Percentiles rank a stretch among this genome's conserved stretches.
These are phyloP conservation scores for Oryza rufipogon DNA, from an alignment of 176 grass and related monocot species.

Conservation along the genomic window DNA sequence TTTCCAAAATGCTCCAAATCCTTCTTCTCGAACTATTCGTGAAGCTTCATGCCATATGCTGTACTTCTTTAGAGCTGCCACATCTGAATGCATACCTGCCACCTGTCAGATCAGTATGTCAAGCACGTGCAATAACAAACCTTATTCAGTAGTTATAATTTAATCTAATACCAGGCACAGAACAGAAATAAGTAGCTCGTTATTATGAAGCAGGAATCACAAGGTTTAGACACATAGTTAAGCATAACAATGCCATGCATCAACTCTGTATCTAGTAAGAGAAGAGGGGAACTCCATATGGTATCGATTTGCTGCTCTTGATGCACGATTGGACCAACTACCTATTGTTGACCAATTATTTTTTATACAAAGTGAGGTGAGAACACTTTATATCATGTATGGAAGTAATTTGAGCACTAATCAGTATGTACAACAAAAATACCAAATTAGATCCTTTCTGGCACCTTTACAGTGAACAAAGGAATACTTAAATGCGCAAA, in stretches of 20 bases:
- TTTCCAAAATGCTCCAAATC: constrained; percentile 91
- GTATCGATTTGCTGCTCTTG: not conserved
- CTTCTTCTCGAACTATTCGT: constrained; percentile 79
- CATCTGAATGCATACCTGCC: constrained; percentile 90
- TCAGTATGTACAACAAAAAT: not conserved
- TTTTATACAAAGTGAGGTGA: not conserved
- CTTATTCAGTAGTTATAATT: not conserved
- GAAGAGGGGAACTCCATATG: not conserved
- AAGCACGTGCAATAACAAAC: constrained; percentile 17
- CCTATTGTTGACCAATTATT: not conserved
- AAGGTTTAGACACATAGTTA: not conserved
- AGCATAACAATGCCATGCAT: not conserved
- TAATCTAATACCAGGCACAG: not conserved
- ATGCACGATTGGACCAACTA: not conserved
- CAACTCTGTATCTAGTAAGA: constrained; percentile 5
- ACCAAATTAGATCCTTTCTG: not conserved
- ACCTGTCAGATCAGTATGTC: constrained; percentile 60
- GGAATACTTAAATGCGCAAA: not conserved
- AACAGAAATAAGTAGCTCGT: not conserved
- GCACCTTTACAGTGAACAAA: not conserved
- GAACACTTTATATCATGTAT: not conserved
- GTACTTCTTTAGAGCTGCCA: constrained; percentile 65
- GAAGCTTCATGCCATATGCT: constrained; percentile 86
- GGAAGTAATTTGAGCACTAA: not conserved
- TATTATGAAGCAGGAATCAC: not conserved